Evolutionary conservation across 164 flowering plant species (phyloP).

Genomic region (Dillenia turbinata): DNA sequence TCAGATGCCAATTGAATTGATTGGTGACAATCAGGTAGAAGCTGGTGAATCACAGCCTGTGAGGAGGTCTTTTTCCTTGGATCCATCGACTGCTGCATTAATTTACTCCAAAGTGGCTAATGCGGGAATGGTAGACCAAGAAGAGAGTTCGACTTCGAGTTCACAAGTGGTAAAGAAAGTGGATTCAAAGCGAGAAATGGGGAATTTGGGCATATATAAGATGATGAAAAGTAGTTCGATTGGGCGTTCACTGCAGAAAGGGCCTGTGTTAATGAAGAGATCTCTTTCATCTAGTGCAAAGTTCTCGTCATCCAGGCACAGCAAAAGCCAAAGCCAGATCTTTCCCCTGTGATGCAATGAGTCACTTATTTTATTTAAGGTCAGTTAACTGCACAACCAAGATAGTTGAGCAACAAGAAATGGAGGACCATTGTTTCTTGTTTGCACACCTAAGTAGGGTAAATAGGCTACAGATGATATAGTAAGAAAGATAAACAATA

Average conservation of each 20-base stretch:
- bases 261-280: conserved; percentile 47
- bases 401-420: neutral
- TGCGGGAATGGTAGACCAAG: conserved; percentile 8
- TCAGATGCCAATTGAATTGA: conserved; percentile 31
- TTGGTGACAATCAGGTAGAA: conserved; percentile 6
- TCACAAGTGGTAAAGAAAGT: neutral
- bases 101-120: conserved; percentile 19
- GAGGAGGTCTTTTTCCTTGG: conserved; percentile 57
- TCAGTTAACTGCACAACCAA: neutral
- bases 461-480: too few relatives aligned
- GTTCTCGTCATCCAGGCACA: conserved; percentile 24
- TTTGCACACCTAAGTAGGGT: too few relatives aligned
- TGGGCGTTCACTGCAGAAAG: conserved; percentile 22
- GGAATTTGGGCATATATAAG: conserved; percentile 21
- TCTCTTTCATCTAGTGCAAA: conserved; percentile 42
- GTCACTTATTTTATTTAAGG: neutral
- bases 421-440: too few relatives aligned
- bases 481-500: too few relatives aligned
- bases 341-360: conserved; percentile 31
- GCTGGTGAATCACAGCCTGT: conserved; percentile 24
- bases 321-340: conserved; percentile 29
- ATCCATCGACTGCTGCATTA: conserved; percentile 28
- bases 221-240: conserved; percentile 31
- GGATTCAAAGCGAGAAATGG: conserved; percentile 10
- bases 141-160: conserved; percentile 17